Conservation (phyloP, 208 protist genomes). For the Giardia muris region DNA sequence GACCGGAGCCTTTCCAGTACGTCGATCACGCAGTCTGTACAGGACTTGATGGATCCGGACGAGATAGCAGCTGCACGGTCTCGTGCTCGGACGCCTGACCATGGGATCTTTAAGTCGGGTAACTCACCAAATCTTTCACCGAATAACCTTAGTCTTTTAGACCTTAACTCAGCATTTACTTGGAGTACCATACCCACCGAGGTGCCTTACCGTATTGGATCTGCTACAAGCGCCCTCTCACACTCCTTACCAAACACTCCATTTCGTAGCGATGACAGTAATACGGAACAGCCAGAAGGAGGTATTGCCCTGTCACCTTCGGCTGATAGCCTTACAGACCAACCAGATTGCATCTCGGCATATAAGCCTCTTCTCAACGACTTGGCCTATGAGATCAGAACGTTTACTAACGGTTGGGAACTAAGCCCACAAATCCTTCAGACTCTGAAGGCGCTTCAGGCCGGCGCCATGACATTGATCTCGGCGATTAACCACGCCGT, state of each 20-base stretch:
- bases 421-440: background rate
- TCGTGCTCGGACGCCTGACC: too few relatives aligned
- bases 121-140: too few relatives aligned
- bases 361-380: background rate
- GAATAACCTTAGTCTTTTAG: too few relatives aligned
- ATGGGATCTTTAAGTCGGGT: too few relatives aligned
- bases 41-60: too few relatives aligned
- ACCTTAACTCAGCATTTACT: too few relatives aligned
- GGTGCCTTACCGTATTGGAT: too few relatives aligned
- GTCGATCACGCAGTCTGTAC: too few relatives aligned
- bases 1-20: too few relatives aligned
- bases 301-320: background rate
- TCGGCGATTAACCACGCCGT: background rate
- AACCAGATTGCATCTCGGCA: background rate
- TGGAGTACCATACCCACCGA: too few relatives aligned
- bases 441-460: background rate
- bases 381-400: background rate
- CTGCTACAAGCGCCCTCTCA: background rate
- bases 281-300: background rate
- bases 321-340: background rate
- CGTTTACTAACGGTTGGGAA: background rate
- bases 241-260: background rate
- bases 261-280: background rate
- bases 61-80: too few relatives aligned
- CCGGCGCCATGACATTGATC: background rate